Evolutionary conservation across 164 flowering plant species (phyloP), one percentile per base, ranked within the genome.

Genomic region (Nymphaea thermarum): DNA sequence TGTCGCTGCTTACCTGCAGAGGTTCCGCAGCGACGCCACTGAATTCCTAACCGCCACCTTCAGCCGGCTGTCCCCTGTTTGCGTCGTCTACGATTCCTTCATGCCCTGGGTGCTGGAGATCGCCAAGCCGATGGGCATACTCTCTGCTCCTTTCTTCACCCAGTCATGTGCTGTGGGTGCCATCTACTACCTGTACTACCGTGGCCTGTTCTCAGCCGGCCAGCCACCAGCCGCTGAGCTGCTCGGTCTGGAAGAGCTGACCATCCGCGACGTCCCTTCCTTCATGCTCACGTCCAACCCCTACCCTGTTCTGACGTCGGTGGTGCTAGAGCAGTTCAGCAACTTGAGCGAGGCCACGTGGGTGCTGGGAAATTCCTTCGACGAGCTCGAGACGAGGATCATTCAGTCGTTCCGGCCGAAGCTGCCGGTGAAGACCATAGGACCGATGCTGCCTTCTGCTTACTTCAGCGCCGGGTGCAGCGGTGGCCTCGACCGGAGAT

Each of bases 371-470:
- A 86, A 86, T 74, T 73, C 86, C 25, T 80, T 80, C 57, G 47
- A 76, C 65, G n/a, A 70, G 67, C 65, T 81, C 43, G 86, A 86
- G 63, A 14, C 44, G 0, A 78, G 82, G 81, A 87, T 84, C 66
- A 2, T 66, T 44, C 3, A 44, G 0, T 53, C 36, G 8, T n/a
- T 62, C 42, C 36, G 7, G 64, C 42, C 42, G 7, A 4, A 17
- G 51, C 70, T 66, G 74, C 71, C 63, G 6, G 41, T 71, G 3
- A 71, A 64, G 57, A 67, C 71, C 8, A 73, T 78, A 0, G 86
- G 86, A 43, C 86, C 86, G 43, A 77, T 79, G 16, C 2, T 79
- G 4, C 84, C 84, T 43, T 74, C 81, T 1, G 47, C 68, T 55
- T 78, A 76, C 70, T n/a, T 73, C 6, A 79, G 74, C 71, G 14